These are phyloP conservation scores for Martiniozyma asiatica DNA, from an alignment of 1,139 yeast genomes.

Conservation along the genomic window DNA sequence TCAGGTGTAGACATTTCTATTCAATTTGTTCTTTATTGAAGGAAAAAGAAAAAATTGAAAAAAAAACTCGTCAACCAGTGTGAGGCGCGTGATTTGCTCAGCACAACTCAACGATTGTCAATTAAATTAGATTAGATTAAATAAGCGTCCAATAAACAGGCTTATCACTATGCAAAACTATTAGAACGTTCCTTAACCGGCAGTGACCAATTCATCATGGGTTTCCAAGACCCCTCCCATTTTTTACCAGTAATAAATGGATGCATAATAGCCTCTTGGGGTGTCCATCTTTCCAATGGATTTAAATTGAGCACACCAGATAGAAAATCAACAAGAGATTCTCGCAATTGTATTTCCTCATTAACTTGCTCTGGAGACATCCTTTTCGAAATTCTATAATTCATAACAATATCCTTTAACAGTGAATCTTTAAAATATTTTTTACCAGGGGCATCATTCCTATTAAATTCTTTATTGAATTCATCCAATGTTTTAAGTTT, in stretches of 20 bases:
- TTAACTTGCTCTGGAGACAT: constrained; percentile 39
- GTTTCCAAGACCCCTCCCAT: constrained; percentile 35
- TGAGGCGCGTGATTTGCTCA: no score
- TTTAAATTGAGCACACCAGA: constrained; percentile 68
- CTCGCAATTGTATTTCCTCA: constrained; percentile 62
- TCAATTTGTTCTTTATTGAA: not conserved
- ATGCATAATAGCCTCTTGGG: constrained; percentile 87
- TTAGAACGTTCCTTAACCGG: no score
- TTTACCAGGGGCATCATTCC: constrained; percentile 69
- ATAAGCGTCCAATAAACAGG: no score
- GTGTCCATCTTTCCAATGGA: constrained; percentile 93
- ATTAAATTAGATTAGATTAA: no score
- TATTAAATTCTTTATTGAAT: constrained; percentile 42
- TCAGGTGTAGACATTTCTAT: constrained; percentile 42
- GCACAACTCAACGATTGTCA: no score
- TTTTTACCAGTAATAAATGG: constrained; percentile 62
- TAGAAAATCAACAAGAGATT: constrained; percentile 65
- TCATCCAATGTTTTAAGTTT: constrained; percentile 45
- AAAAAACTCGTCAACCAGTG: not conserved
- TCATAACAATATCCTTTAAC: constrained; percentile 62
- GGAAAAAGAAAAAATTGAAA: no score
- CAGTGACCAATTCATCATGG: no score
- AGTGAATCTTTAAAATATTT: constrained; percentile 70
- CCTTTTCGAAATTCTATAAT: no score
- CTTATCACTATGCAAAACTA: no score